These are phyloP conservation scores for Ustilago vetiveriae DNA, from an alignment of 1,284 basidiomycete species.

Conservation along the genomic window DNA sequence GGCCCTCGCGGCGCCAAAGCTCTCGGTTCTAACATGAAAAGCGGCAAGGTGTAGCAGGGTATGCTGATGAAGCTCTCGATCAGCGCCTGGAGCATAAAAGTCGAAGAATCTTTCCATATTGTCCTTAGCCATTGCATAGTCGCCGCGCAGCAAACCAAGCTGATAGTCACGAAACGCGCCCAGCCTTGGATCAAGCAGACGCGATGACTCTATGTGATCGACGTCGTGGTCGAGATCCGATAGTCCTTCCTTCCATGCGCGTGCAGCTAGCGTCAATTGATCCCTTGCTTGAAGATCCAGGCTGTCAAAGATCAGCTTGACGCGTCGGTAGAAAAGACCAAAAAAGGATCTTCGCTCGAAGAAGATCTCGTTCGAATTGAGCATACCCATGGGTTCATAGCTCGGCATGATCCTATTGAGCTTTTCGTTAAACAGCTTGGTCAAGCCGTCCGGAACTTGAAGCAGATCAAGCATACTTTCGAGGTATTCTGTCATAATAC, in stretches of 20 bases:
- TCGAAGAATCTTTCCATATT: constrained; percentile 51
- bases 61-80: constrained; percentile 50
- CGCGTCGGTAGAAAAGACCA: constrained; percentile 43
- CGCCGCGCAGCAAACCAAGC: constrained; percentile 36
- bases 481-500: constrained; percentile 38
- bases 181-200: constrained; percentile 21
- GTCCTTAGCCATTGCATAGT: constrained; percentile 39
- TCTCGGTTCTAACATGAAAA: constrained; percentile 35
- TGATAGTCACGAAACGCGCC: constrained; percentile 36
- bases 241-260: constrained; percentile 28
- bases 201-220: background rate
- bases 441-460: constrained; percentile 39
- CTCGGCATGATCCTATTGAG: constrained; percentile 39
- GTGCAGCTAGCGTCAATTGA: constrained; percentile 18
- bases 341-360: constrained; percentile 49
- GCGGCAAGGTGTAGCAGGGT: constrained; percentile 40
- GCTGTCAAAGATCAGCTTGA: constrained; percentile 44
- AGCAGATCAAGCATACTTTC: constrained; percentile 37
- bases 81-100: constrained; percentile 46
- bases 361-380: constrained; percentile 34
- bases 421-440: constrained; percentile 46
- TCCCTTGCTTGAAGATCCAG: constrained; percentile 40
- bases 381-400: constrained; percentile 38
- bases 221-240: background rate
- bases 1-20: constrained; percentile 35